Evolutionary conservation across 805 yeast genomes (phyloP).

Genomic region (Kazachstania bromeliacearum): DNA sequence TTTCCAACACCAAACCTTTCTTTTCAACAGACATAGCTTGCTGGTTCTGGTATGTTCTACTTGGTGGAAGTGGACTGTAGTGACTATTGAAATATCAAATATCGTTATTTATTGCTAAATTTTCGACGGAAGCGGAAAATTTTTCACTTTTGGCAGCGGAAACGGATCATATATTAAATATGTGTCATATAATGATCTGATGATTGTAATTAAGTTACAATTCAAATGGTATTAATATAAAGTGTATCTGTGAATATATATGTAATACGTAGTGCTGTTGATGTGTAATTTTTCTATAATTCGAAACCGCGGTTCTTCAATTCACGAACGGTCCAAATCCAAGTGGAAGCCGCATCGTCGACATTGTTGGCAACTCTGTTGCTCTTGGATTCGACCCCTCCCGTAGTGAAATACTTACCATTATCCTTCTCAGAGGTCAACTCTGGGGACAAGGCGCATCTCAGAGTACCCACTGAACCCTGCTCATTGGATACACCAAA

Average conservation of each 20-base stretch:
- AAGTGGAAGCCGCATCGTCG: conserved; percentile 56
- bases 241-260: too few species aligned
- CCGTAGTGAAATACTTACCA: conserved; percentile 60
- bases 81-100: too few species aligned
- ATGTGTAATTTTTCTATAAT: conserved; percentile 12
- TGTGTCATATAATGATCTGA: too few species aligned
- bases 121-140: too few species aligned
- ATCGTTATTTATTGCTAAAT: too few species aligned
- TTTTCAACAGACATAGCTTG: conserved; percentile 22
- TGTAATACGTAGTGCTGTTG: too few species aligned
- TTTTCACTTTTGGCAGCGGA: too few species aligned
- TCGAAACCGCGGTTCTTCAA: conserved; percentile 44
- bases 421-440: conserved; percentile 45
- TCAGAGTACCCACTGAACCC: conserved; percentile 57
- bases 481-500: conserved; percentile 67
- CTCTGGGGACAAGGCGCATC: conserved; percentile 48
- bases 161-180: too few species aligned
- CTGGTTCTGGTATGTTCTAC: too few species aligned
- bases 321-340: conserved; percentile 71
- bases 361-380: conserved; percentile 48
- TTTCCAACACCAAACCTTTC: conserved; percentile 32
- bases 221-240: too few species aligned
- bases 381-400: conserved; percentile 48
- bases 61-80: too few species aligned
- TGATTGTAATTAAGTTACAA: too few species aligned